These are phyloP conservation scores for Macrophomina pseudophaseolina DNA, from an alignment of 2,329 filamentous ascomycete genomes.

Conservation along the genomic window DNA sequence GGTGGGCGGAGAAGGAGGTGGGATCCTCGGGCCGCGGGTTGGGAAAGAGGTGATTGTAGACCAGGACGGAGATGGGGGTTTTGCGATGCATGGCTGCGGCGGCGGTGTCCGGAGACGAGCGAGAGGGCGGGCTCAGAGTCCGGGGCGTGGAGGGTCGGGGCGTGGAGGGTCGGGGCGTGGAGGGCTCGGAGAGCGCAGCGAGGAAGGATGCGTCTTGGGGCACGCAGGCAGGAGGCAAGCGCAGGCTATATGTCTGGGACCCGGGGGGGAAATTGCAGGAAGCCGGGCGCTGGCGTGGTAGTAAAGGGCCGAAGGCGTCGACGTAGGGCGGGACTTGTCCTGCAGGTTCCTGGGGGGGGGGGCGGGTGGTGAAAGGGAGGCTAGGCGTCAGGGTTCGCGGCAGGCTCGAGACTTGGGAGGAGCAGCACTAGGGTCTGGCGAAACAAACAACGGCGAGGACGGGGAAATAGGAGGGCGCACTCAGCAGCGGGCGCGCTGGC, in stretches of 20 bases:
- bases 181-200: not conserved
- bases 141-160: not conserved
- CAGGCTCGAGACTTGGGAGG: not conserved
- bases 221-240: constrained; percentile 13
- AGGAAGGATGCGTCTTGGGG: not conserved
- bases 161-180: not conserved
- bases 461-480: constrained; percentile 7
- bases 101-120: constrained; percentile 22
- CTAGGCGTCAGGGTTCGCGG: constrained; percentile 17
- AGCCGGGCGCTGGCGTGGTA: constrained; percentile 3
- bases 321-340: constrained; percentile 1
- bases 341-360: constrained; percentile 21
- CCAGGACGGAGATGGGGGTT: constrained; percentile 70
- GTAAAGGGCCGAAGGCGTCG: constrained; percentile 22
- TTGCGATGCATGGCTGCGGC: constrained; percentile 69
- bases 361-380: constrained; percentile 23
- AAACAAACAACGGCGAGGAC: constrained; percentile 7
- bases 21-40: constrained; percentile 71
- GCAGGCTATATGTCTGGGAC: constrained; percentile 21
- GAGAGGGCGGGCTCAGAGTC: not conserved
- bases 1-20: constrained; percentile 70
- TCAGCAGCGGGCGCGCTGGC: constrained; percentile 11
- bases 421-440: constrained; percentile 13
- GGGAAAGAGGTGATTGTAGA: constrained; percentile 76
- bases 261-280: constrained; percentile 26